Evolutionary conservation across 2,329 filamentous ascomycete species (phyloP), one percentile per base, ranked within the genome.

Genomic region (Sporothrix curviconia): DNA sequence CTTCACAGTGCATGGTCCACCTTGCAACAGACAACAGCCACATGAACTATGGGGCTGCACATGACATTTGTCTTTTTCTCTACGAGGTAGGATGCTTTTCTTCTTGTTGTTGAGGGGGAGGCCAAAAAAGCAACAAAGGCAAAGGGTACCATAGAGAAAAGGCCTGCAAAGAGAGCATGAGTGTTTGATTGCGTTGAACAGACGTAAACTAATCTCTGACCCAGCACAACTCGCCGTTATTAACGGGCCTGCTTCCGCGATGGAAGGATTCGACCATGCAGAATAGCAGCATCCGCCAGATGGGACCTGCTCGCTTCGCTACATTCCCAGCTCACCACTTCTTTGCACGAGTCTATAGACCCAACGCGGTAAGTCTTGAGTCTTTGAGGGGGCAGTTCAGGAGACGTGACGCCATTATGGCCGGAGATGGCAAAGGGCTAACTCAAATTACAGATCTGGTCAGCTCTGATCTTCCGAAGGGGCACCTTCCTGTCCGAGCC

Each of bases 291-390:
- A 67, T 80, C 51, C 71, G 70, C 47, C 71, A 70, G 24, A 66
- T 71, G 17, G 79, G 79, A 0, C 77, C 81, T 0, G 67, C 69
- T 3, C 66, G 69, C 42, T 83, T 81, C 60, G 71, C 71, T 37
- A 67, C 67, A 0, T 83, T 83, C 55, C 81, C 81, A 2, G 72
- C 76, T 11, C 81, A 83, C 58, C 80, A 83, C 63, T 82, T 80
- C 64, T 83, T 83, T 57, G 74, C 76, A 24, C 74, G 79, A 11
- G 72, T 83, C 5, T 83, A 78, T 61, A 75, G 81, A 24, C 78
- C 76, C 14, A 74, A 71, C 49, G 77, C 76, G 46, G 80, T 82
- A 70, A 70, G 79, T 71, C 7, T 30, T 5, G n/a, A n/a, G n/a
- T n/a, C n/a, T n/a, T n/a, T n/a, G n/a, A n/a, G n/a, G n/a, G n/a